phyloP scores from a whole-genome alignment of 495 filamentous ascomycete genomes.

The Podospora conica region DNA sequence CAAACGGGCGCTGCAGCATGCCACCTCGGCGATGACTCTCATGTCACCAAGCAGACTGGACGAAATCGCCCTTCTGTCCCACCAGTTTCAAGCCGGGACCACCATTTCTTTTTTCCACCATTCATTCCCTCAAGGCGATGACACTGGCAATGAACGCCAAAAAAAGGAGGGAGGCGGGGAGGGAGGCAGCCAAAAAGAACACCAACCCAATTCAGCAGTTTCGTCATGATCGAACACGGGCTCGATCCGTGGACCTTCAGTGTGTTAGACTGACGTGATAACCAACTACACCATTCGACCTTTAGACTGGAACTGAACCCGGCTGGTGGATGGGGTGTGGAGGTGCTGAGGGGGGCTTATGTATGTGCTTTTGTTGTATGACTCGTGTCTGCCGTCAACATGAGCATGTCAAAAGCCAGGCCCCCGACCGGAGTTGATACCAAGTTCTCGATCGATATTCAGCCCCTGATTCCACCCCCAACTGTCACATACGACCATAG shows the following conservation, averaged over 20 bases:
- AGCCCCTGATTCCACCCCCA: too few species aligned
- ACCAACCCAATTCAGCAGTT: background rate
- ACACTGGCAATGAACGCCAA: too few species aligned
- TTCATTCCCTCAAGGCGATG: background rate
- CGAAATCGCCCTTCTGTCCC: background rate
- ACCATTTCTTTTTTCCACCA: background rate
- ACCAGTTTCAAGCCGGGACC: background rate
- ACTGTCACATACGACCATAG: too few species aligned
- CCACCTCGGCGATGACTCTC: background rate
- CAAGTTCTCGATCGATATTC: too few species aligned
- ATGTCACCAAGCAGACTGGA: too few species aligned
- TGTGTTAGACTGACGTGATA: background rate
- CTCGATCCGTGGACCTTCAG: background rate
- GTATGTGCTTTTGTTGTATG: background rate
- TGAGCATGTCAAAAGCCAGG: background rate
- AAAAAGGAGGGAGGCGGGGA: too few species aligned
- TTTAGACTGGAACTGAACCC: background rate
- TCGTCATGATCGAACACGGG: background rate
- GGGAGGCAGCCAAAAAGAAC: background rate
- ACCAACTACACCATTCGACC: background rate
- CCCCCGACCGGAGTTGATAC: too few species aligned
- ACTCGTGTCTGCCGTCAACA: too few species aligned
- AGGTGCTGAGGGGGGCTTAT: background rate
- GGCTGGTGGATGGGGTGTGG: background rate
- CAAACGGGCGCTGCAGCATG: background rate